Percentiles rank a stretch among this genome's conserved stretches.
Evolutionary conservation across 345 rosid species (phyloP).

Genomic region (Iberis pinnata): DNA sequence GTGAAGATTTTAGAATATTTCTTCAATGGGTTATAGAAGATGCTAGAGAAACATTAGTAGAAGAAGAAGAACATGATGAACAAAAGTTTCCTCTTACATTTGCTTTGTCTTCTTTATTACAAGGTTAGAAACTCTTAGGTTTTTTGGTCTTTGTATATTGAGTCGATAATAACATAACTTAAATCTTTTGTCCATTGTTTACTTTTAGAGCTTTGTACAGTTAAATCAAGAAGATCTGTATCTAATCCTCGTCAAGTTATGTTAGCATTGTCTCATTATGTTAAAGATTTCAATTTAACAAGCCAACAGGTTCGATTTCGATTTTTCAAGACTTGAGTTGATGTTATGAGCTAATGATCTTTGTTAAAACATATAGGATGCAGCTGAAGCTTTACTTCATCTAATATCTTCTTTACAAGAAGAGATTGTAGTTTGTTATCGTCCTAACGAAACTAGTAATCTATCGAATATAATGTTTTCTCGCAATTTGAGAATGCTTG

Average conservation of each 20-base stretch:
- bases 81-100: constrained; percentile 47
- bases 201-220: constrained; percentile 38
- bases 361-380: constrained; percentile 52
- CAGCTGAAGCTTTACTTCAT: constrained; percentile 87
- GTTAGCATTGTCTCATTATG: constrained; percentile 52
- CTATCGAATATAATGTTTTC: constrained; percentile 40
- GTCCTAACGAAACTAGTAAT: constrained; percentile 36
- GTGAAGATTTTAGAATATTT: constrained; percentile 51
- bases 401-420: constrained; percentile 66
- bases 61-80: constrained; percentile 29
- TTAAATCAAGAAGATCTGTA: constrained; percentile 37
- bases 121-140: constrained; percentile 33
- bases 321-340: neutral
- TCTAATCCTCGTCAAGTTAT: constrained; percentile 63
- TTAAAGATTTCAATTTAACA: constrained; percentile 56
- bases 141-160: neutral
- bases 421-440: constrained; percentile 53
- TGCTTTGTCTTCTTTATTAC: constrained; percentile 51
- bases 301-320: constrained; percentile 60
- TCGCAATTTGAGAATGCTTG: constrained; percentile 45
- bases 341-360: constrained; percentile 10
- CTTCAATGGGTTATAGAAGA: constrained; percentile 54
- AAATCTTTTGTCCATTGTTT: neutral
- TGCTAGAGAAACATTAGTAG: constrained; percentile 26
- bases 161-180: neutral